Conservation (phyloP, 2,329 filamentous ascomycete species). For the Blastomyces parvus region DNA sequence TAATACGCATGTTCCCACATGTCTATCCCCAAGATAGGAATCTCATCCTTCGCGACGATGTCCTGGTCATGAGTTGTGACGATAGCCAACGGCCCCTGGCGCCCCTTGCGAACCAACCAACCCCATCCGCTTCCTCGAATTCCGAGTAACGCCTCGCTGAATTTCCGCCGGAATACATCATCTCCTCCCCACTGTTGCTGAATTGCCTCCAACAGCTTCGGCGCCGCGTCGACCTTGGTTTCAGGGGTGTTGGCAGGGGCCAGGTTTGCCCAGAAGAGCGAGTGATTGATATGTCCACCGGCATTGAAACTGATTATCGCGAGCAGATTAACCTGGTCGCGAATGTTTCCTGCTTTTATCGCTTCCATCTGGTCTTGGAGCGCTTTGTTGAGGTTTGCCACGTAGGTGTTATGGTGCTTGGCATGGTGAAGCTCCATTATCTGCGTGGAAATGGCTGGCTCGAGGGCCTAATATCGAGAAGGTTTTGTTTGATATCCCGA, state of each 20-base stretch:
- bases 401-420: conserved; percentile 90
- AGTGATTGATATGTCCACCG: conserved; percentile 88
- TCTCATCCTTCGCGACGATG: conserved; percentile 58
- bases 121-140: conserved; percentile 84
- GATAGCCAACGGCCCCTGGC: conserved; percentile 55
- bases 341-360: conserved; percentile 48
- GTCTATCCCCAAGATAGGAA: conserved; percentile 71
- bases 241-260: conserved; percentile 50
- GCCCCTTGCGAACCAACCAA: conserved; percentile 63
- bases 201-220: conserved; percentile 53
- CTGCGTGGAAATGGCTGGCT: conserved; percentile 66
- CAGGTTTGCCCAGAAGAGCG: conserved; percentile 83
- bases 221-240: conserved; percentile 45
- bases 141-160: conserved; percentile 55
- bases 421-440: conserved; percentile 94
- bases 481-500: conserved; percentile 58
- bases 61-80: conserved; percentile 83
- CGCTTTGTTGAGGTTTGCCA: conserved; percentile 76
- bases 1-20: conserved; percentile 97
- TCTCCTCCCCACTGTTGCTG: conserved; percentile 58
- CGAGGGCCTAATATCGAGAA: conserved; percentile 57
- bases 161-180: conserved; percentile 54
- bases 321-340: conserved; percentile 58
- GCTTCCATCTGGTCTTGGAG: conserved; percentile 55
- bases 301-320: conserved; percentile 75